phyloP scores from a whole-genome alignment of 352 stramenopile genomes.

The Phytophthora brassicae region DNA sequence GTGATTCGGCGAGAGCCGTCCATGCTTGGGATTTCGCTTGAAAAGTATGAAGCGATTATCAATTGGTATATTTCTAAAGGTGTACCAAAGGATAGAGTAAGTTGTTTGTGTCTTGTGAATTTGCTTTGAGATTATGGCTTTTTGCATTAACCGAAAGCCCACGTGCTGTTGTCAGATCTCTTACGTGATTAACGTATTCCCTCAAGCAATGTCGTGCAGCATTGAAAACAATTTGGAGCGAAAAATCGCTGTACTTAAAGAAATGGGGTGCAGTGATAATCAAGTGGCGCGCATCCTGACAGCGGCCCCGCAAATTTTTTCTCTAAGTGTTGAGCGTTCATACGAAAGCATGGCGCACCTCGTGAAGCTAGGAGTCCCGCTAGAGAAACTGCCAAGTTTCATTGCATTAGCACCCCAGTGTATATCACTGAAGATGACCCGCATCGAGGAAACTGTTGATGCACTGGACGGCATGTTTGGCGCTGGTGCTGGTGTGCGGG shows the following conservation, averaged over 20 bases:
- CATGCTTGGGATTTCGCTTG: constrained; percentile 32
- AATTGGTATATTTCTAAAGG: constrained; percentile 39
- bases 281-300: constrained; percentile 48
- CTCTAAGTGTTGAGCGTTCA: constrained; percentile 37
- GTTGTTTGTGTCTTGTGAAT: not conserved
- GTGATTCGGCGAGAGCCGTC: constrained; percentile 30
- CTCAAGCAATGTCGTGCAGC: constrained; percentile 34
- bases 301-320: constrained; percentile 45
- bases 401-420: constrained; percentile 43
- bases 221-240: constrained; percentile 42
- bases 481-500: constrained; percentile 8
- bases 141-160: not conserved
- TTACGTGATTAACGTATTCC: constrained; percentile 61
- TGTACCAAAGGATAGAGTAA: constrained; percentile 34
- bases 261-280: constrained; percentile 33
- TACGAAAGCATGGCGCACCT: constrained; percentile 35
- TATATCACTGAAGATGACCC: constrained; percentile 34
- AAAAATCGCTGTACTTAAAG: constrained; percentile 42
- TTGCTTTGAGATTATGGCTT: not conserved
- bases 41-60: constrained; percentile 24
- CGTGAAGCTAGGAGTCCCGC: constrained; percentile 31
- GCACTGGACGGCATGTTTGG: constrained; percentile 49
- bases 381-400: constrained; percentile 35
- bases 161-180: constrained; percentile 34
- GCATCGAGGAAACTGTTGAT: constrained; percentile 46